These are phyloP conservation scores for Picea sitchensis DNA, from an alignment of 75 land plant genomes.

Conservation along the genomic window DNA sequence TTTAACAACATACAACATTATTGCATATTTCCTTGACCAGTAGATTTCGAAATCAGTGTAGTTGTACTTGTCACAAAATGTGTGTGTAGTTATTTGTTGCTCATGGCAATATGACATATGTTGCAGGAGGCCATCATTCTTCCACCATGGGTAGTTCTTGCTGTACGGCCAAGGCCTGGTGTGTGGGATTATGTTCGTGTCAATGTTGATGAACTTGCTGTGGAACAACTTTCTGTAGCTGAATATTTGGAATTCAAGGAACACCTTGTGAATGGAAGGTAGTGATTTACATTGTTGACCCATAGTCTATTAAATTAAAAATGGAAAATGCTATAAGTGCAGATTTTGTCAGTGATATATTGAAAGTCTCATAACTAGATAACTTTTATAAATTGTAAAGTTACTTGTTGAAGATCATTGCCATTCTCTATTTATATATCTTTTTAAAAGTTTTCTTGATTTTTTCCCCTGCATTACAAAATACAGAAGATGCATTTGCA, in stretches of 20 bases:
- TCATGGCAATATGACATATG: background rate
- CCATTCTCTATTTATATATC: background rate
- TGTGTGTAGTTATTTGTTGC: background rate
- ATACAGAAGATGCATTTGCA: too few relatives aligned
- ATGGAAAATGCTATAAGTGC: background rate
- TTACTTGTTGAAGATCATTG: background rate
- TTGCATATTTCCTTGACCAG: background rate
- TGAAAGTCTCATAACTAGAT: background rate
- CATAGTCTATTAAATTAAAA: background rate
- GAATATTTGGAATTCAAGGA: conserved; percentile 65
- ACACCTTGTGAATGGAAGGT: conserved; percentile 33
- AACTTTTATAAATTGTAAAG: background rate
- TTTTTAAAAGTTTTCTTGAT: background rate
- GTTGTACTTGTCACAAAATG: background rate
- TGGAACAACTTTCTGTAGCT: conserved; percentile 43
- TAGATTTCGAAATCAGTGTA: background rate
- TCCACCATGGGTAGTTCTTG: conserved; percentile 58
- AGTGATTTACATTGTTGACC: background rate
- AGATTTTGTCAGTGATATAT: background rate
- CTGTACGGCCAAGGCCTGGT: conserved; percentile 64
- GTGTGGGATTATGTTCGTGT: conserved; percentile 65
- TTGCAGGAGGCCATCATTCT: conserved; percentile 65
- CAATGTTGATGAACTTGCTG: conserved; percentile 62
- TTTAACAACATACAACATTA: too few relatives aligned
- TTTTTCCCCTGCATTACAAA: background rate